Evolutionary conservation across 75 land plant genomes (phyloP), one percentile per base, ranked within the genome.

Genomic region (Pinus albicaulis): DNA sequence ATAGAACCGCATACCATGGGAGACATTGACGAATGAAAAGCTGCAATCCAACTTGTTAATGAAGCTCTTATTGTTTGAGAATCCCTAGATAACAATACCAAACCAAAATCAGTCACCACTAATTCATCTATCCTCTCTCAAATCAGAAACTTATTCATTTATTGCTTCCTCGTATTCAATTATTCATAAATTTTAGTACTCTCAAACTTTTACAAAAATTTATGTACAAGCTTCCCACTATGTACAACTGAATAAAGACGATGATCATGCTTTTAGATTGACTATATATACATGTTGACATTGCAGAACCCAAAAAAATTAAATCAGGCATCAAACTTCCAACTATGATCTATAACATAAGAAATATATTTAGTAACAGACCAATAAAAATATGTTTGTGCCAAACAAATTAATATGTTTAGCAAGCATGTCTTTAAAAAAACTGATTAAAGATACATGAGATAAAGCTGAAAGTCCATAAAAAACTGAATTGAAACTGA

Each of bases 21-120:
- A 73, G 86, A 75, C 41, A 78, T 59, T 11, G 86, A 75, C 13
- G 86, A 85, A 52, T 82, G 86, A 71, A 85, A 85, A 12, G 87
- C 79, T 16, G 77, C 86, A 64, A 77, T 70, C 87, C 87, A 85
- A 59, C 70, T 84, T 60, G 76, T 71, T 41, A 85, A 61, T 24
- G 81, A 53, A 83, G 62, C 56, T 64, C 71, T 79, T n/a, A 85
- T 57, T 62, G 52, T 75, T 79, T 74, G 78, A 57, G 68, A 68
- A 52, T 68, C 72, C 78, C 87, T 85, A 55, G 41, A 41, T 38
- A 20, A 23, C 41, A 17, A 41, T 38, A 20, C 13, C 41, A 17
- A 68, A 68, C 44, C 16, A 36, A 38, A 68, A 22, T 11, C 71
- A 68, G 8, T 38, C 22, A n/a, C 8, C 44, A 68, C 19, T 41